A percentile compares a stretch with the other conserved stretches of the same genome.
These are phyloP conservation scores for Ajuga reptans DNA, from an alignment of 305 asterid genomes.

Conservation along the genomic window DNA sequence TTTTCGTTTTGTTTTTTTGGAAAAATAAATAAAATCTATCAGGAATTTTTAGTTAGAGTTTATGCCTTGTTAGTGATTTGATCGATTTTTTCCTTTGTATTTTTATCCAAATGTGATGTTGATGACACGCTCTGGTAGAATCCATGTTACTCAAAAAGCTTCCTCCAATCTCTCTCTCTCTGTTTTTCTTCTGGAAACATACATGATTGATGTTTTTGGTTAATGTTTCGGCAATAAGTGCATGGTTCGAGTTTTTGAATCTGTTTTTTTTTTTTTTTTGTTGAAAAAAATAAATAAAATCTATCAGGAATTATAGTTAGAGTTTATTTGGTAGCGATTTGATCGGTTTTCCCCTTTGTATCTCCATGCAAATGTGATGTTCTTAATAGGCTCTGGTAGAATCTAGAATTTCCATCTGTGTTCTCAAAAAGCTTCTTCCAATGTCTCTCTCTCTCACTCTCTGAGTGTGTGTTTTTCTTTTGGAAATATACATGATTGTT, in stretches of 20 bases:
- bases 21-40: too few relatives aligned
- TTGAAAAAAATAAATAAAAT: too few relatives aligned
- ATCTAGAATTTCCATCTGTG: too few relatives aligned
- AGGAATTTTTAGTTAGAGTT: neutral
- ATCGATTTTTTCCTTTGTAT: neutral
- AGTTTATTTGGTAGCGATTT: too few relatives aligned
- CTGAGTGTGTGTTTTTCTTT: neutral
- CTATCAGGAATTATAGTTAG: too few relatives aligned
- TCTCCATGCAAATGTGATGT: too few relatives aligned
- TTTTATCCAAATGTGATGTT: constrained; percentile 29
- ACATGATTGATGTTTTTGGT: neutral
- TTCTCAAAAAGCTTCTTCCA: too few relatives aligned
- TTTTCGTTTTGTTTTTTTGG: too few relatives aligned
- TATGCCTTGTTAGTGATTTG: neutral
- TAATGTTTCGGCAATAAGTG: neutral
- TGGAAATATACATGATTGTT: neutral
- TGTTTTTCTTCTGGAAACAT: neutral
- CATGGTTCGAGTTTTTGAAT: neutral
- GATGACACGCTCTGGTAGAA: neutral
- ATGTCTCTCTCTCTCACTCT: neutral
- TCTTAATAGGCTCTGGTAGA: too few relatives aligned
- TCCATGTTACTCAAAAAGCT: too few relatives aligned
- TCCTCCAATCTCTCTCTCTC: neutral
- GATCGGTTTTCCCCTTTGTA: too few relatives aligned
- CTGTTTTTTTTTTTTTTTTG: too few relatives aligned